Evolutionary conservation across 2,329 filamentous ascomycete species (phyloP).

Genomic region (Exophiala alcalophila): DNA sequence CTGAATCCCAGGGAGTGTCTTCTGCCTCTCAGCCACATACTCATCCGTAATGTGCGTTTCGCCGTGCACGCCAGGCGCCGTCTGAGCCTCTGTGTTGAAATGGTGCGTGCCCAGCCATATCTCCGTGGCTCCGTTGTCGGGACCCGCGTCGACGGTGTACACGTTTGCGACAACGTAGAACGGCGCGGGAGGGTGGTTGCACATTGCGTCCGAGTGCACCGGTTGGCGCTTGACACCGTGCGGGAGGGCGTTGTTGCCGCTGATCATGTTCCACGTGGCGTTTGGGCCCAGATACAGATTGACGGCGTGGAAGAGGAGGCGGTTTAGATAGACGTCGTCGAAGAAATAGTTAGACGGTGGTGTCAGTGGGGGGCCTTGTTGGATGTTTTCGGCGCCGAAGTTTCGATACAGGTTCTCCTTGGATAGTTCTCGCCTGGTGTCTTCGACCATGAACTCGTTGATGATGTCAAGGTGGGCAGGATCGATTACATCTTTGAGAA

Average conservation of each 20-base stretch:
- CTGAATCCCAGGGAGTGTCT: constrained; percentile 38
- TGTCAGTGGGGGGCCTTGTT: constrained; percentile 32
- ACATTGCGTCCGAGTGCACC: constrained; percentile 42
- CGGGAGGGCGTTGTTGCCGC: constrained; percentile 36
- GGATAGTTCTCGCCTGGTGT: constrained; percentile 29
- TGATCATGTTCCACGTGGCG: constrained; percentile 36
- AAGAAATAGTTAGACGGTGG: constrained; percentile 17
- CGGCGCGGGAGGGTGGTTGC: constrained; percentile 45
- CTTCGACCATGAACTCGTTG: constrained; percentile 56
- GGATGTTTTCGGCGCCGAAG: constrained; percentile 39
- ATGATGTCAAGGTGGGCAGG: constrained; percentile 38
- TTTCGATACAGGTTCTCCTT: constrained; percentile 36
- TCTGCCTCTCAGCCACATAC: constrained; percentile 34
- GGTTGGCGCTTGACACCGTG: constrained; percentile 39
- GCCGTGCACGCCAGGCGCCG: constrained; percentile 26
- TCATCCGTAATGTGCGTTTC: constrained; percentile 35
- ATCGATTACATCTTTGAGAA: constrained; percentile 31
- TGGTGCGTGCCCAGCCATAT: constrained; percentile 51
- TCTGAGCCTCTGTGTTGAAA: constrained; percentile 35
- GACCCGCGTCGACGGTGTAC: constrained; percentile 44
- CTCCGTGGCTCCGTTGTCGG: constrained; percentile 50
- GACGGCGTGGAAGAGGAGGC: constrained; percentile 35
- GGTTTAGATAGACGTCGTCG: constrained; percentile 36
- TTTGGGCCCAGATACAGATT: constrained; percentile 37
- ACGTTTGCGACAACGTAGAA: constrained; percentile 51